Conservation (phyloP, 352 stramenopile genomes). For the Lagenidium giganteum region DNA sequence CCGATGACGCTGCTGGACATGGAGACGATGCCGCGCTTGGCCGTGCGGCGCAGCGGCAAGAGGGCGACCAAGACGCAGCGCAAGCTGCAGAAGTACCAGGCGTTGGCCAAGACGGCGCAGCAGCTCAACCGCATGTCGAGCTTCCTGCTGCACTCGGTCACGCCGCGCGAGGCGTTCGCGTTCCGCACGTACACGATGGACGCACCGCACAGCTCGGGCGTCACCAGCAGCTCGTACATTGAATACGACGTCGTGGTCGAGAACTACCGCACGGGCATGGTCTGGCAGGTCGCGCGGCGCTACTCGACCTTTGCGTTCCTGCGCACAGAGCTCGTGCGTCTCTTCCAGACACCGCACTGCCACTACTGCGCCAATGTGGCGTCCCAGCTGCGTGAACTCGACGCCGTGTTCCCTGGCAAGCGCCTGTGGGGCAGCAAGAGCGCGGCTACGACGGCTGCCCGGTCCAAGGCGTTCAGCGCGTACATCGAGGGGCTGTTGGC, state of each 20-base stretch:
- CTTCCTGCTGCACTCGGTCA: conserved; percentile 60
- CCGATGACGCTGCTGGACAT: too few species aligned
- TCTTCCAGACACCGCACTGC: conserved; percentile 56
- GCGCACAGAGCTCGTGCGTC: conserved; percentile 40
- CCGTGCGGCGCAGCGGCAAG: too few species aligned
- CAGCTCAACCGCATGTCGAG: conserved; percentile 39
- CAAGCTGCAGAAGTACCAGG: conserved; percentile 19
- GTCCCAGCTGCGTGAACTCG: conserved; percentile 34
- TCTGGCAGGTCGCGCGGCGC: conserved; percentile 60
- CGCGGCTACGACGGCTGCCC: conserved; percentile 27
- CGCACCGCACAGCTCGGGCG: conserved; percentile 40
- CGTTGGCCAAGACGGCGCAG: conserved; percentile 15
- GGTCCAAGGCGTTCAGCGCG: conserved; percentile 42
- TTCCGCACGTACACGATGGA: conserved; percentile 43
- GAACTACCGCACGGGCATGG: conserved; percentile 39
- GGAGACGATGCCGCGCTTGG: too few species aligned
- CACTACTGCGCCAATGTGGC: conserved; percentile 51
- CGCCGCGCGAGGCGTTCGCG: conserved; percentile 36
- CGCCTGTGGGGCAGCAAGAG: conserved; percentile 54
- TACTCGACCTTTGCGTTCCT: conserved; percentile 67
- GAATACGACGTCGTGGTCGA: conserved; percentile 66
- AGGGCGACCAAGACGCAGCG: too few species aligned
- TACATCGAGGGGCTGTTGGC: conserved; percentile 54
- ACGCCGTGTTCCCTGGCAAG: conserved; percentile 46
- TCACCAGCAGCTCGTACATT: conserved; percentile 36